A percentile compares a stretch with the other conserved stretches of the same genome.
Conservation (phyloP, 1,284 basidiomycete genomes). For the Cutaneotrichosporon mucoides region DNA sequence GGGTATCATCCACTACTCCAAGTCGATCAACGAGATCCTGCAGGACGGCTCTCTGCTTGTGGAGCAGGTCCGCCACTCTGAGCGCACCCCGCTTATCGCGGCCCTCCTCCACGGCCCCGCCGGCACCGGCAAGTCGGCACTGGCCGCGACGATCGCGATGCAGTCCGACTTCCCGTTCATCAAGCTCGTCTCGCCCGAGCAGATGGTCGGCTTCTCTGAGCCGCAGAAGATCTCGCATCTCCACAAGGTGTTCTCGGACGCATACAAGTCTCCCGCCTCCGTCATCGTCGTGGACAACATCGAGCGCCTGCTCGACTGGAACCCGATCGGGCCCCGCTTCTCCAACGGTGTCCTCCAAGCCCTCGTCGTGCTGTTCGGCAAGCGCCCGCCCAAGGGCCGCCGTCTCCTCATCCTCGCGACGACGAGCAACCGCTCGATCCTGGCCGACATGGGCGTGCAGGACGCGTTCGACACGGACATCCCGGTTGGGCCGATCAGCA, state of each 20-base stretch:
- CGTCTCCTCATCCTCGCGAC: constrained; percentile 91
- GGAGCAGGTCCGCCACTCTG: constrained; percentile 88
- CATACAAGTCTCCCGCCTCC: constrained; percentile 94
- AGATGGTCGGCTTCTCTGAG: constrained; percentile 94
- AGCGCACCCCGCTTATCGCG: constrained; percentile 87
- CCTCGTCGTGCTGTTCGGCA: constrained; percentile 80
- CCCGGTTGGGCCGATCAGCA: constrained; percentile 75
- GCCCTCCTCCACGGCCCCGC: constrained; percentile 85
- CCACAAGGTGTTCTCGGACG: constrained; percentile 90
- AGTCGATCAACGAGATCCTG: constrained; percentile 67
- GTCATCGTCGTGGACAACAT: constrained; percentile 96
- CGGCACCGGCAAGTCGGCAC: constrained; percentile 90
- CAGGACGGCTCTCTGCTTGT: constrained; percentile 89
- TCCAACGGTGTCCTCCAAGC: constrained; percentile 92
- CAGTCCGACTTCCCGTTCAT: constrained; percentile 94
- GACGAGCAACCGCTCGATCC: constrained; percentile 78
- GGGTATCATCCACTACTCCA: constrained; percentile 94
- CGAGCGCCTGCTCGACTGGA: constrained; percentile 90
- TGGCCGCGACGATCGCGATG: constrained; percentile 92
- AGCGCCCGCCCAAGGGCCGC: constrained; percentile 91
- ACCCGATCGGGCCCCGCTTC: constrained; percentile 95
- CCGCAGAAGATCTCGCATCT: constrained; percentile 86
- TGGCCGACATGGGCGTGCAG: constrained; percentile 83
- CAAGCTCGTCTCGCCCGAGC: constrained; percentile 93
- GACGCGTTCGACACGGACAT: constrained; percentile 88